Evolutionary conservation across 1,284 basidiomycete genomes (phyloP).

Genomic region (Pulveroboletus ridleyi): DNA sequence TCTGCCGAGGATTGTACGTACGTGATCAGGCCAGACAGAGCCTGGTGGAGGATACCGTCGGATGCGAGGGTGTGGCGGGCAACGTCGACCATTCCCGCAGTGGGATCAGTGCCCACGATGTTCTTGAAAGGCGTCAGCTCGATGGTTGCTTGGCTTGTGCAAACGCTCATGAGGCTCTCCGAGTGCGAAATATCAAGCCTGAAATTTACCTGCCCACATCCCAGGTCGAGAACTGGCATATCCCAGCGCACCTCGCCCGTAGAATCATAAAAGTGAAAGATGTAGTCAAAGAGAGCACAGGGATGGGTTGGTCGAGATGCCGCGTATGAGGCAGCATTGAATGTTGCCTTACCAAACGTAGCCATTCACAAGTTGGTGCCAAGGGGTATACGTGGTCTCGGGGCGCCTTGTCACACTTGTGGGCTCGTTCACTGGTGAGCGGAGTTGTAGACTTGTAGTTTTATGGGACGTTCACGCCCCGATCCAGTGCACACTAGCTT

Average conservation of each 20-base stretch:
- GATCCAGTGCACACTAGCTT: no score
- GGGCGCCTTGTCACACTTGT: no score
- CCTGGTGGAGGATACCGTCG: slow-evolving; percentile 17
- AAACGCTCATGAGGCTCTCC: background rate
- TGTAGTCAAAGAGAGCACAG: slow-evolving; percentile 60
- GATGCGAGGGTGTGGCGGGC: slow-evolving; percentile 51
- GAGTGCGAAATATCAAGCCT: no score
- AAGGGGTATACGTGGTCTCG: background rate
- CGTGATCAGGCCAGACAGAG: slow-evolving; percentile 37
- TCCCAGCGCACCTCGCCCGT: slow-evolving; percentile 49
- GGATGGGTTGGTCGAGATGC: slow-evolving; percentile 75
- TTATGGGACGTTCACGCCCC: no score
- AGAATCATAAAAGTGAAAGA: slow-evolving; percentile 63
- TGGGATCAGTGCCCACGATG: slow-evolving; percentile 79
- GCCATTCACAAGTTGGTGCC: slow-evolving; percentile 51
- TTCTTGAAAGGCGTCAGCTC: slow-evolving; percentile 66
- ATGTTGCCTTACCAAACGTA: slow-evolving; percentile 68
- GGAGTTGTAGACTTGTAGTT: no score
- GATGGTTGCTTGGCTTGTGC: slow-evolving; percentile 60
- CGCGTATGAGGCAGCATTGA: slow-evolving; percentile 71
- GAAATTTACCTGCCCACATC: slow-evolving; percentile 77
- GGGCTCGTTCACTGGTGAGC: background rate
- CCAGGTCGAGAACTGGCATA: slow-evolving; percentile 75
- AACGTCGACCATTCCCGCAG: slow-evolving; percentile 74
- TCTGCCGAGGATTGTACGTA: slow-evolving; percentile 65